Evolutionary conservation across 352 stramenopile species (phyloP).

Genomic region (Peronospora belbahrii): DNA sequence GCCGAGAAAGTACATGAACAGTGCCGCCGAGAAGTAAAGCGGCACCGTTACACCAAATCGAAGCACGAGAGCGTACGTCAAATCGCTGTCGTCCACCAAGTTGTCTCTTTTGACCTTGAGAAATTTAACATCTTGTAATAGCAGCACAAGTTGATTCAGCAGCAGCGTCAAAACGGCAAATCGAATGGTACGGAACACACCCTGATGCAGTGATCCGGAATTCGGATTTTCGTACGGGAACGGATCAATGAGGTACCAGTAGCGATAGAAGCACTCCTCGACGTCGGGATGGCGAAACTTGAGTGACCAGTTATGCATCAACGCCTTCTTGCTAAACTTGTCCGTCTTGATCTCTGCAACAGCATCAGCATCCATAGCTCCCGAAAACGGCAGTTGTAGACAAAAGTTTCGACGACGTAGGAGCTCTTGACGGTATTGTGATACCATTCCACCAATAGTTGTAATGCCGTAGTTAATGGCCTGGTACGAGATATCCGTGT

Average conservation of each 20-base stretch:
- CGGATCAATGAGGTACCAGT: constrained; percentile 84
- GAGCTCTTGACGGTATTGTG: constrained; percentile 74
- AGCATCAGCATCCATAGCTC: constrained; percentile 56
- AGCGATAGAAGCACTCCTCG: constrained; percentile 74
- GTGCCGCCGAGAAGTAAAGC: constrained; percentile 51
- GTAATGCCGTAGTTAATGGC: constrained; percentile 78
- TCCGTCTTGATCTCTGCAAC: constrained; percentile 52
- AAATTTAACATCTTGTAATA: constrained; percentile 77
- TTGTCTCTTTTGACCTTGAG: constrained; percentile 50
- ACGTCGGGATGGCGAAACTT: constrained; percentile 67
- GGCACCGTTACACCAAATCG: constrained; percentile 69
- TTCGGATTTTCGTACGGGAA: constrained; percentile 81
- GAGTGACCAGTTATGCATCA: constrained; percentile 61
- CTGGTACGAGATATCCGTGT: constrained; percentile 74
- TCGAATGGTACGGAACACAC: constrained; percentile 67
- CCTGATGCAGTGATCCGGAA: constrained; percentile 58
- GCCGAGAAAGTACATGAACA: constrained; percentile 76
- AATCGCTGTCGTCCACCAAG: constrained; percentile 41
- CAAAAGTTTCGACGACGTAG: constrained; percentile 69
- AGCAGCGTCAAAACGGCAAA: constrained; percentile 66
- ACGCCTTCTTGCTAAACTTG: constrained; percentile 60
- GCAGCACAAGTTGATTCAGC: constrained; percentile 64
- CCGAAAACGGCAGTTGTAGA: constrained; percentile 66
- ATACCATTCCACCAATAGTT: constrained; percentile 78
- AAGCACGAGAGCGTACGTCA: constrained; percentile 52